Evolutionary conservation across 768 basidiomycete genomes (phyloP).

Genomic region (Suillus cothurnatus): DNA sequence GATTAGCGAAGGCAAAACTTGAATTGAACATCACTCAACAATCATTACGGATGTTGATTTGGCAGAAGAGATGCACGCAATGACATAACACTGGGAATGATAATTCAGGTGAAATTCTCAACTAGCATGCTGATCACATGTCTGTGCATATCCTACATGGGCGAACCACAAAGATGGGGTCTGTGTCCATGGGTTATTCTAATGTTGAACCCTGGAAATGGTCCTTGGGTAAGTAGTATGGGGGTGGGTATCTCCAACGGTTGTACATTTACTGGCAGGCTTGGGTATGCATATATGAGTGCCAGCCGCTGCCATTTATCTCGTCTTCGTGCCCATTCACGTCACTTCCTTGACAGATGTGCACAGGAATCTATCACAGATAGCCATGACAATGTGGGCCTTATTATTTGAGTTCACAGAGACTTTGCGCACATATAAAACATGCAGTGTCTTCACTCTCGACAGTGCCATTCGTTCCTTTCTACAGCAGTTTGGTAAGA

Average conservation of each 20-base stretch:
- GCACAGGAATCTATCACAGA: neutral
- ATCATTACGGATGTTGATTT: neutral
- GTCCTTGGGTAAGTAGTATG: too few species aligned
- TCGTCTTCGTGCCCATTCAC: neutral
- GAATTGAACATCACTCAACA: neutral
- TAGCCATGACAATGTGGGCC: neutral
- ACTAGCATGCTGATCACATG: neutral
- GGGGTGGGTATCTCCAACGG: neutral
- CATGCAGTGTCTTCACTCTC: neutral
- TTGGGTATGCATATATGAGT: neutral
- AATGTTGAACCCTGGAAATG: neutral
- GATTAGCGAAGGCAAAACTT: neutral
- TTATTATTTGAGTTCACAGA: neutral
- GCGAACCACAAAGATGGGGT: neutral
- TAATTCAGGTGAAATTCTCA: too few species aligned
- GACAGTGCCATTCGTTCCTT: neutral
- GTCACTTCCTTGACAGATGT: neutral
- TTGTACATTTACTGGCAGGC: neutral
- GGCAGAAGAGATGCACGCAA: neutral
- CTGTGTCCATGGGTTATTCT: neutral
- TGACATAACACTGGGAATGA: neutral
- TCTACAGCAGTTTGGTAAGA: neutral
- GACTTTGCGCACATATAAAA: neutral
- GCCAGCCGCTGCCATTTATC: neutral
- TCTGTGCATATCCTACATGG: neutral